phyloP scores from a whole-genome alignment of 768 basidiomycete genomes.

The Panaeolus cyanescens region DNA sequence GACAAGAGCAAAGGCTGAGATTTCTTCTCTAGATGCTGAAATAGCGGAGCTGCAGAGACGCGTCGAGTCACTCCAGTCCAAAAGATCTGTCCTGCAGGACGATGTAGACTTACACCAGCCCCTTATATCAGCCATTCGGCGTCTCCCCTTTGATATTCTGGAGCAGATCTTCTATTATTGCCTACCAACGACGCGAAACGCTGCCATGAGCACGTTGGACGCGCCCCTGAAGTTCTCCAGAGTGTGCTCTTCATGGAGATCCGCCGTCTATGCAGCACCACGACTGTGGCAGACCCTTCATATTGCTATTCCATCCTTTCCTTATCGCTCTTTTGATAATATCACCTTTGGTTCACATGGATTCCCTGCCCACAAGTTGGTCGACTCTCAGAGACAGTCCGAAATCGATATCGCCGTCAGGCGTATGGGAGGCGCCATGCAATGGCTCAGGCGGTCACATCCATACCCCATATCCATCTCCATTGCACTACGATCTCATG shows the following conservation, averaged over 20 bases:
- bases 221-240: slow-evolving; percentile 19
- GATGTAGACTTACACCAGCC: not conserved
- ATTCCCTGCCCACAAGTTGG: not conserved
- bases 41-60: not conserved
- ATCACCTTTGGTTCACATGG: not conserved
- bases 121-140: slow-evolving; percentile 15
- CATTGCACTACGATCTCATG: not conserved
- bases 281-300: slow-evolving; percentile 20
- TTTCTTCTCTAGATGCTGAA: not conserved
- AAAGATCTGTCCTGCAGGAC: not conserved
- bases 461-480: not conserved
- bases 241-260: slow-evolving; percentile 20
- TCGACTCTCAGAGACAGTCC: not conserved
- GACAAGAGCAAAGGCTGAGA: not conserved
- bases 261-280: slow-evolving; percentile 18
- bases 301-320: slow-evolving; percentile 4
- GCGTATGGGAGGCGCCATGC: not conserved
- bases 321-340: not conserved
- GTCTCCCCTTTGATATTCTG: slow-evolving; percentile 14
- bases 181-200: slow-evolving; percentile 16
- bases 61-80: not conserved
- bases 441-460: not conserved
- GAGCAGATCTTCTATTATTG: slow-evolving; percentile 14
- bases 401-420: not conserved
- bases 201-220: slow-evolving; percentile 11